phyloP scores from a whole-genome alignment of 2,329 filamentous ascomycete species.

The Trichoderma arundinaceum region DNA sequence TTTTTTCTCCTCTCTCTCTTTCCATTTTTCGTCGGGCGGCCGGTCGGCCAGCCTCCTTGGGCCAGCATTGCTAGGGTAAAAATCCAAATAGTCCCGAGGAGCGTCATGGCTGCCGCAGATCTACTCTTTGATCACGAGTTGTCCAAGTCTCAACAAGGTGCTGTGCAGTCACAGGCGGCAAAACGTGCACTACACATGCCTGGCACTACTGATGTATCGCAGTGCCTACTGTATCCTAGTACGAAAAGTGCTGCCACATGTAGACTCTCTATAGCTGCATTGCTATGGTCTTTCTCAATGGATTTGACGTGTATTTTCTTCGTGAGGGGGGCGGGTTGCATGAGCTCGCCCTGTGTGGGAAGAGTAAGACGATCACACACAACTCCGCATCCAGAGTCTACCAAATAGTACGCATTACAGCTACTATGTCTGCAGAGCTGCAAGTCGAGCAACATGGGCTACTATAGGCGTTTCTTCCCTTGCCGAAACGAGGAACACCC shows the following conservation, averaged over 20 bases:
- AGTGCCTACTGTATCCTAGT: no score
- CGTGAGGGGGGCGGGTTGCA: constrained; percentile 16
- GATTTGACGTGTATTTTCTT: no score
- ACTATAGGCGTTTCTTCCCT: constrained; percentile 3
- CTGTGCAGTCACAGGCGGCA: no score
- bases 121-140: no score
- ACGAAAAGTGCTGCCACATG: no score
- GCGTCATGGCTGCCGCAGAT: no score
- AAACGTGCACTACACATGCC: no score
- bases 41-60: neutral
- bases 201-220: no score
- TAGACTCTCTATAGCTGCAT: no score
- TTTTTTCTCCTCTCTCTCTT: no score
- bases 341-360: constrained; percentile 2
- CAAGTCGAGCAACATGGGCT: neutral
- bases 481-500: constrained; percentile 1
- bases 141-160: no score
- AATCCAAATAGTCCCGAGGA: neutral
- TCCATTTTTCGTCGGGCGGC: neutral
- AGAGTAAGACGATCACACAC: constrained; percentile 21
- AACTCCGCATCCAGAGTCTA: constrained; percentile 23
- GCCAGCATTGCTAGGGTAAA: neutral
- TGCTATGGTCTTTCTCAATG: no score
- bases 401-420: neutral
- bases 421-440: neutral